Evolutionary conservation across 2,329 filamentous ascomycete genomes (phyloP), one percentile per base, ranked within the genome.

Genomic region (Aspergillus tubingensis): DNA sequence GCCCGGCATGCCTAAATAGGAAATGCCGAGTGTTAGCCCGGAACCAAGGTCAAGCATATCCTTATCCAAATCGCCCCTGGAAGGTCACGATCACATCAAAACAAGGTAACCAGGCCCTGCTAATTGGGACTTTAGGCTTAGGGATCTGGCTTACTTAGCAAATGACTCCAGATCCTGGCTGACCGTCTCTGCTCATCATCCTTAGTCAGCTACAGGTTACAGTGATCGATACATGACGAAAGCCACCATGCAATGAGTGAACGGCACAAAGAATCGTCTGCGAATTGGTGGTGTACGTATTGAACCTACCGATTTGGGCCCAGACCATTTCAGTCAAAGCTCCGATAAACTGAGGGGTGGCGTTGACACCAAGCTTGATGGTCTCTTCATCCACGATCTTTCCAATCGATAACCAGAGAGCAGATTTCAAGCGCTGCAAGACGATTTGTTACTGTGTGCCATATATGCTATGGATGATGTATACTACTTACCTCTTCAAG

Each of bases 291-390:
- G 17, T 25, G 17, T 6, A 19, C 47, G 47, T 17, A 13, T 55
- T 49, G 13, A 23, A 41, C 51, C 50, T 82, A 94, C 92, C 90
- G 54, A 96, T 90, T 67, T 96, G 92, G 1, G 88, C 85, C 87
- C 91, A 96, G 7, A 94, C 89, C 76, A 96, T 85, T 75, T 96
- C 92, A 0, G 91, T 95, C 71, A 96, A 76, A 0, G 90, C 86
- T 8, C 89, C 92, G 67, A 96, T 96, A 75, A 96, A 96, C 71
- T 96, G 92, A 1, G 91, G 91, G 25, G 94, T 96, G 6, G 93
- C 91, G 76, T 96, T 97, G 65, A 91, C 85, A 72, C 91, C 87
- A 27, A 88, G 81, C 59, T 84, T 82, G 30, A 92, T 79, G 17
- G 88, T 89, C 73, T 96, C 90, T 66, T 94, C 88, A 74, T 98